phyloP scores from a whole-genome alignment of 1,139 yeast genomes.

The Geotrichum klebahnii region DNA sequence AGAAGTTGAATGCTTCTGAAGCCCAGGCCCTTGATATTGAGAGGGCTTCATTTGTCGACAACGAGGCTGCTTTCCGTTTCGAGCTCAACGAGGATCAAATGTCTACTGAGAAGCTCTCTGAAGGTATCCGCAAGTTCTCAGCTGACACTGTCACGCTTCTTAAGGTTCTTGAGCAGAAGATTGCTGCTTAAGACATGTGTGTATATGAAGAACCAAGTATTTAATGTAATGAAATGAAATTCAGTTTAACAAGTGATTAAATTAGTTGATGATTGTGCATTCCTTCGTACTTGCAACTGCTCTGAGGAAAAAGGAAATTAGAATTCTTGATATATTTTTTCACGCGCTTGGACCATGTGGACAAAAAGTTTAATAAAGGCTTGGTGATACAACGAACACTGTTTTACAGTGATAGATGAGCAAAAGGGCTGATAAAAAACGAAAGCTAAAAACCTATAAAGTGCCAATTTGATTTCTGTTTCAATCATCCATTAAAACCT shows the following conservation, averaged over 20 bases:
- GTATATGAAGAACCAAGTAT: no score
- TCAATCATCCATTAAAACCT: no score
- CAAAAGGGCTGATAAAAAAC: no score
- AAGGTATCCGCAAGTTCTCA: constrained; percentile 96
- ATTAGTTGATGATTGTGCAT: no score
- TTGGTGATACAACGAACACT: no score
- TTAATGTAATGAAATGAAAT: no score
- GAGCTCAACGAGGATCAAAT: constrained; percentile 91
- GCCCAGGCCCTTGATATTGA: constrained; percentile 53
- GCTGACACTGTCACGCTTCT: constrained; percentile 87
- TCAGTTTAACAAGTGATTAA: no score
- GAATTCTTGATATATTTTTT: not conserved
- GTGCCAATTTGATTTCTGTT: no score
- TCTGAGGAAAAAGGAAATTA: not conserved
- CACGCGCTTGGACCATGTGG: no score
- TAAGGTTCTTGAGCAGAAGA: constrained; percentile 70
- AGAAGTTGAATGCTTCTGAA: constrained; percentile 65
- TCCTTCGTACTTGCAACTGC: no score
- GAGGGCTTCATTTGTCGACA: constrained; percentile 76
- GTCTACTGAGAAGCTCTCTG: constrained; percentile 97
- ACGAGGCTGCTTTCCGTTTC: constrained; percentile 89
- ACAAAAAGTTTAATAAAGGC: not conserved
- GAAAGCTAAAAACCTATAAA: no score
- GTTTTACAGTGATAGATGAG: no score
- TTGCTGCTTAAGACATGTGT: constrained; percentile 32